Evolutionary conservation across 257 asterid species (phyloP).

Genomic region (Nicotiana tabacum): DNA sequence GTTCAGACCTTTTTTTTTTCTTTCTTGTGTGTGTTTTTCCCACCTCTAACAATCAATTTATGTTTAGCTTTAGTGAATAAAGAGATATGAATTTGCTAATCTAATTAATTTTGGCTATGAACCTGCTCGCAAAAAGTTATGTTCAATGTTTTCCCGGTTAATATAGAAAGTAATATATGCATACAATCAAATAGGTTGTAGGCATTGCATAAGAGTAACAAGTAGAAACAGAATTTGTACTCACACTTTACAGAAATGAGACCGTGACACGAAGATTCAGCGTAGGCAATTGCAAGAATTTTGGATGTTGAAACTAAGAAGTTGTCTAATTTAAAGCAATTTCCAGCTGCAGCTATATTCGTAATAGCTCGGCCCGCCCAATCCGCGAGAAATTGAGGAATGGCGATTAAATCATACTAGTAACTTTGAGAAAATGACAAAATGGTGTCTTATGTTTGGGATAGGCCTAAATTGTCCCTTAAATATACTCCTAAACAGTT

Average conservation of each 20-base stretch:
- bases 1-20: not conserved
- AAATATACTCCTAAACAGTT: not conserved
- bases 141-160: not conserved
- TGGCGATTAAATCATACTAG: not conserved
- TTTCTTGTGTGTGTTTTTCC: not conserved
- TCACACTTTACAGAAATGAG: not conserved
- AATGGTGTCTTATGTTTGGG: not conserved
- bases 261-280: not conserved
- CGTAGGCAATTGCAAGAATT: not conserved
- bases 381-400: not conserved
- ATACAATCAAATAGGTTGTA: not conserved
- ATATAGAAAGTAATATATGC: not conserved
- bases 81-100: not conserved
- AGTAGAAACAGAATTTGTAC: rapidly evolving
- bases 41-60: not conserved
- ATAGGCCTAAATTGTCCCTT: not conserved
- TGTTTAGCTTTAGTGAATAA: not conserved
- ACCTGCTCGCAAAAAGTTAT: not conserved
- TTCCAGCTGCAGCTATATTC: not conserved
- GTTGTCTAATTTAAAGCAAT: not conserved
- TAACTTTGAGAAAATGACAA: not conserved
- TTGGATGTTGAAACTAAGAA: not conserved
- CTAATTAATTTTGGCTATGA: no score
- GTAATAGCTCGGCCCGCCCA: not conserved
- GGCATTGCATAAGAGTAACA: not conserved